A percentile compares a stretch with the other conserved stretches of the same genome.
These are phyloP conservation scores for Erodium moschatum DNA, from an alignment of 441 rosid species.

Conservation along the genomic window DNA sequence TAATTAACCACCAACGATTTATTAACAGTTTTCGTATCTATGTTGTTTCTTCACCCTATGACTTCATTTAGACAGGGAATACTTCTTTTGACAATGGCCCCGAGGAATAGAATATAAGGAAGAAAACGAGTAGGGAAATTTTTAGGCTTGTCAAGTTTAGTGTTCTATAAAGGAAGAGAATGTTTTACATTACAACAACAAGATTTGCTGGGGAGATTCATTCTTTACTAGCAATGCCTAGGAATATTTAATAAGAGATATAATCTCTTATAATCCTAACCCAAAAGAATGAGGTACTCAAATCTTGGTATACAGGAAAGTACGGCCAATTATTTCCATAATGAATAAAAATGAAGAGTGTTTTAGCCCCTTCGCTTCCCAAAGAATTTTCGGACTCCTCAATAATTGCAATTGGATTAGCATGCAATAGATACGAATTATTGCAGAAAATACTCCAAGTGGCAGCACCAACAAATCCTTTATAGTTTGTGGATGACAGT, in stretches of 20 bases:
- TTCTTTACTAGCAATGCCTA: not conserved
- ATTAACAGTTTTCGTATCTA: not conserved
- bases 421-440: not conserved
- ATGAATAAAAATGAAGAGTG: not conserved
- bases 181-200: not conserved
- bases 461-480: not conserved
- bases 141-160: not conserved
- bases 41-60: not conserved
- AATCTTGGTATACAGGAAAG: not conserved
- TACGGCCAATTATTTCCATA: not conserved
- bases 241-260: not conserved
- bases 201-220: not conserved
- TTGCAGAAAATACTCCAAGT: not conserved
- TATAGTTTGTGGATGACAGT: not conserved
- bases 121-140: not conserved
- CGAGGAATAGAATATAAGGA: not conserved
- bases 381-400: not conserved
- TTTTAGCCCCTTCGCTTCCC: not conserved
- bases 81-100: not conserved
- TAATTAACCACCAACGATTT: not conserved
- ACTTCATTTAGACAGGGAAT: not conserved
- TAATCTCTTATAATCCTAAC: not conserved
- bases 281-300: not conserved
- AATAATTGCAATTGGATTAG: not conserved
- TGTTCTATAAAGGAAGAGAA: not conserved